Conservation (phyloP, 163 green algal genomes). For the Volvox carteri region DNA sequence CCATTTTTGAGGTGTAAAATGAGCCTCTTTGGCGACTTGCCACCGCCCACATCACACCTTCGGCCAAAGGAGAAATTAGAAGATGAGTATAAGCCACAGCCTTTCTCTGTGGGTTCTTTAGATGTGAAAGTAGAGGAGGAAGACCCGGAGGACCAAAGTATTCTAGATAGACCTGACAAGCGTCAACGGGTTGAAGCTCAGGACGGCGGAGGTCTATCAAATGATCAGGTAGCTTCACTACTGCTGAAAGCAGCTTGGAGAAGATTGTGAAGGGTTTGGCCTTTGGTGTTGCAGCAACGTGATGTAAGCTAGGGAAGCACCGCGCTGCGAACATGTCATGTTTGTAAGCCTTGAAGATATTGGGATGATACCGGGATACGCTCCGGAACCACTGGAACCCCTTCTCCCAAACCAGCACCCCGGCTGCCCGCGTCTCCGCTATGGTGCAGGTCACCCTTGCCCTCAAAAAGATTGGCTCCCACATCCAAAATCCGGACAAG, state of each 20-base stretch:
- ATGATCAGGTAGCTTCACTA: constrained; percentile 10
- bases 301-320: too few relatives aligned
- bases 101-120: background rate
- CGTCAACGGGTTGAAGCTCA: background rate
- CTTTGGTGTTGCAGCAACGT: too few relatives aligned
- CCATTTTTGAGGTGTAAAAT: background rate
- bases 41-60: background rate
- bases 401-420: too few relatives aligned
- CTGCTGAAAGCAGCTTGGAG: too few relatives aligned
- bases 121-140: background rate
- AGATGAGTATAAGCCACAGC: constrained; percentile 33
- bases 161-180: background rate
- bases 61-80: background rate
- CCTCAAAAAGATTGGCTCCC: constrained; percentile 71
- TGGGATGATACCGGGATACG: too few relatives aligned
- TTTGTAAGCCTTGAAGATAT: too few relatives aligned
- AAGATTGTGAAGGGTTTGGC: too few relatives aligned
- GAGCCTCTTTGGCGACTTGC: constrained; percentile 34
- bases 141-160: background rate
- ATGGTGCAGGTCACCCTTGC: constrained; percentile 62
- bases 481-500: constrained; percentile 82
- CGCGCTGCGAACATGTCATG: too few relatives aligned
- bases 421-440: too few relatives aligned
- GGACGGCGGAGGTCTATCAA: background rate
- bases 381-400: too few relatives aligned